Percentiles rank a stretch among this genome's conserved stretches.
Evolutionary conservation across 306 rosid genomes (phyloP).

Genomic region (apple (Malus domestica)): DNA sequence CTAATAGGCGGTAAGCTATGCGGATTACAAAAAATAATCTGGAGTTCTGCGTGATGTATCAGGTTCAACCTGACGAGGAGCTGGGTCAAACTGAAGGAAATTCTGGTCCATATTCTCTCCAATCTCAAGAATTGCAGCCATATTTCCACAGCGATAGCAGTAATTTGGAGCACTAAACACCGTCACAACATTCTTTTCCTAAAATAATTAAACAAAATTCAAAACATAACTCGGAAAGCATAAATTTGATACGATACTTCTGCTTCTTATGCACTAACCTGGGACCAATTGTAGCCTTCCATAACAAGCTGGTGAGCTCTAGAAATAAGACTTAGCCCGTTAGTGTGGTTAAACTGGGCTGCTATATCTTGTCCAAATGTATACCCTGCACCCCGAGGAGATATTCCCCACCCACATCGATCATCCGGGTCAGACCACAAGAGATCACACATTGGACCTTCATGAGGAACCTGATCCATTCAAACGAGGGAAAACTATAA

Average conservation of each 20-base stretch:
- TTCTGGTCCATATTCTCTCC: constrained; percentile 51
- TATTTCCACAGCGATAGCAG: constrained; percentile 49
- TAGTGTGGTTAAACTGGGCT: constrained; percentile 44
- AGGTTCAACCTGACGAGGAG: constrained; percentile 48
- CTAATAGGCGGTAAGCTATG: constrained; percentile 14
- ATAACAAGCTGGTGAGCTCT: constrained; percentile 58
- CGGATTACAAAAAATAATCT: constrained; percentile 47
- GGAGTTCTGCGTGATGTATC: constrained; percentile 44
- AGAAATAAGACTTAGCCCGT: constrained; percentile 48
- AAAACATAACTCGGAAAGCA: constrained; percentile 6
- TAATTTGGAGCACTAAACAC: constrained; percentile 55
- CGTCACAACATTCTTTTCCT: constrained; percentile 51
- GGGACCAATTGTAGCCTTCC: constrained; percentile 60
- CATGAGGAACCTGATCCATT: constrained; percentile 42
- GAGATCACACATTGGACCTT: constrained; percentile 55
- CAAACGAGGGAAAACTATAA: neutral
- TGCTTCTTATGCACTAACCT: constrained; percentile 28
- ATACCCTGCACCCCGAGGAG: constrained; percentile 54
- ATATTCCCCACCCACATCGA: constrained; percentile 52
- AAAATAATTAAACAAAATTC: neutral
- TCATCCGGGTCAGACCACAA: constrained; percentile 51
- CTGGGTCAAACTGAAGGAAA: constrained; percentile 51
- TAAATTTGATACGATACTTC: neutral
- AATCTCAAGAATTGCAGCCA: constrained; percentile 54
- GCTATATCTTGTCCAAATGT: constrained; percentile 51